phyloP scores from a whole-genome alignment of 257 asterid species.

The Fraxinus pennsylvanica region DNA sequence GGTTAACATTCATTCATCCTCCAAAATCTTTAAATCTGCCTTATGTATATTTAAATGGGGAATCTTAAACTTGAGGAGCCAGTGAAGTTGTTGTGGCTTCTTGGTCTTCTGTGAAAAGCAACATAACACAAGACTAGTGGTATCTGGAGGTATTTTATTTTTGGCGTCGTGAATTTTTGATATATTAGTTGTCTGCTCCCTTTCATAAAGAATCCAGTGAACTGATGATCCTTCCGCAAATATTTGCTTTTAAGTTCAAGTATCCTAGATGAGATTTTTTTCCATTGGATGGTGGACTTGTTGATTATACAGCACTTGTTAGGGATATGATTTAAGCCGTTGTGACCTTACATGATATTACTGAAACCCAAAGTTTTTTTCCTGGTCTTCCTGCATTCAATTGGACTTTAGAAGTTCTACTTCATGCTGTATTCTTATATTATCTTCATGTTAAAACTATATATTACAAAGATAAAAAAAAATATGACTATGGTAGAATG shows the following conservation, averaged over 20 bases:
- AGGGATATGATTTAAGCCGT: not conserved
- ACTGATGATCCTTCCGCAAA: not conserved
- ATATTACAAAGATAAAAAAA: no score
- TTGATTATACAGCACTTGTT: not conserved
- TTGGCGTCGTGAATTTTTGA: not conserved
- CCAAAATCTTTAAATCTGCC: no score
- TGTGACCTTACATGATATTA: not conserved
- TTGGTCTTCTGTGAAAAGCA: no score
- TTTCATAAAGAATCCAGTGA: not conserved
- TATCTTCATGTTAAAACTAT: no score
- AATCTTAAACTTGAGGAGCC: no score
- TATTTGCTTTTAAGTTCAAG: not conserved
- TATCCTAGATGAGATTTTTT: not conserved
- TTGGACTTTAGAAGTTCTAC: not conserved
- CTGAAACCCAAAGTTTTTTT: not conserved
- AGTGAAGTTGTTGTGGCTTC: no score
- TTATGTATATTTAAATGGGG: no score
- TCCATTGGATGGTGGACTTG: not conserved
- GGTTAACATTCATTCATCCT: no score
- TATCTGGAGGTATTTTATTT: not conserved
- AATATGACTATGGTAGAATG: no score
- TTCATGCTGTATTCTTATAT: not conserved
- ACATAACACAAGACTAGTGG: no score
- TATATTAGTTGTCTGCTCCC: not conserved
- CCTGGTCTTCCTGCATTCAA: not conserved